Percentiles rank a stretch among this genome's conserved stretches.
Conservation (phyloP, 2,329 filamentous ascomycete genomes). For the Cladophialophora chaetospira region DNA sequence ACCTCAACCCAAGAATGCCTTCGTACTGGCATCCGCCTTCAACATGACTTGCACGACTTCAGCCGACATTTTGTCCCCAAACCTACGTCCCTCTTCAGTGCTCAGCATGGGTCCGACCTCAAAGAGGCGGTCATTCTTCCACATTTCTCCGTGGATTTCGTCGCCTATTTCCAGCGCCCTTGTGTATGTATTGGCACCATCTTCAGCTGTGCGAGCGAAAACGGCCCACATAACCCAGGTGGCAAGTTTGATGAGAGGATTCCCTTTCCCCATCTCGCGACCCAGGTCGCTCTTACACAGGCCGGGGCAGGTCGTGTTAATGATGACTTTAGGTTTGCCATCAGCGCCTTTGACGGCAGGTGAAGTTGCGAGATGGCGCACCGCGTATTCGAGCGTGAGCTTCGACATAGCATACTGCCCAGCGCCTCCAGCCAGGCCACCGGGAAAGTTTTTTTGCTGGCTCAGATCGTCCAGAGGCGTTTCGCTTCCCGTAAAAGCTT, state of each 20-base stretch:
- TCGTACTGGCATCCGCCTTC: conserved; percentile 21
- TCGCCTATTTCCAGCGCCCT: conserved; percentile 45
- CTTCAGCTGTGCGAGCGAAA: conserved; percentile 47
- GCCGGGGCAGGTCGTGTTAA: conserved; percentile 50
- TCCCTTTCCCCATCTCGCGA: conserved; percentile 36
- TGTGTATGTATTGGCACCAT: conserved; percentile 48
- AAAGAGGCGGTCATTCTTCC: conserved; percentile 44
- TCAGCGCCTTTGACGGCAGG: conserved; percentile 32
- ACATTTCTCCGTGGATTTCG: conserved; percentile 48
- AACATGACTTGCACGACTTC: conserved; percentile 43
- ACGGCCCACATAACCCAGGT: conserved; percentile 41
- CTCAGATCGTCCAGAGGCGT: conserved; percentile 42
- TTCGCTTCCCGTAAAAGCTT: conserved; percentile 31
- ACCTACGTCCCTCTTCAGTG: conserved; percentile 38
- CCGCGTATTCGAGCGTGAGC: conserved; percentile 45
- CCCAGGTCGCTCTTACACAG: conserved; percentile 47
- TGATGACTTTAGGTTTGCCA: conserved; percentile 43
- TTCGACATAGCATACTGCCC: conserved; percentile 48
- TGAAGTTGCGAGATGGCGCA: conserved; percentile 41
- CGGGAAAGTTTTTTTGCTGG: conserved; percentile 34
- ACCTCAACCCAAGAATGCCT: conserved; percentile 17
- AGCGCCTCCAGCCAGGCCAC: conserved; percentile 27
- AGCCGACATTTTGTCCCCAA: conserved; percentile 44
- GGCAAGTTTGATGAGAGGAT: conserved; percentile 27
- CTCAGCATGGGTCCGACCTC: conserved; percentile 37